Evolutionary conservation across 768 basidiomycete species (phyloP).

Genomic region (Hydnum rufescens): DNA sequence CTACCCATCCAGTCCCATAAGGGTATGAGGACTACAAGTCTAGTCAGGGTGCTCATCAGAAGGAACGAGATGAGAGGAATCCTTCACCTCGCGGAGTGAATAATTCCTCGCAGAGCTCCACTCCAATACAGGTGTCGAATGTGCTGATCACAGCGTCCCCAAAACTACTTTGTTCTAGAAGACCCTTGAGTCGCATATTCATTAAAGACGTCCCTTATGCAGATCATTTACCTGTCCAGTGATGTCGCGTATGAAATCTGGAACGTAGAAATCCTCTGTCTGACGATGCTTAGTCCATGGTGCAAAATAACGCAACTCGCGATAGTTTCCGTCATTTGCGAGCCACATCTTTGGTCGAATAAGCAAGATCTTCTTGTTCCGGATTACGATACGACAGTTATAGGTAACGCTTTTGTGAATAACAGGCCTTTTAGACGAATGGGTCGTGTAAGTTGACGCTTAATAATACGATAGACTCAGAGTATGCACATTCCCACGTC

Average conservation of each 20-base stretch:
- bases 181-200: no score
- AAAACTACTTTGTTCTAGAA: conserved; percentile 41
- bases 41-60: background rate
- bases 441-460: background rate
- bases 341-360: conserved; percentile 99
- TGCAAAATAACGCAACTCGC: conserved; percentile 71
- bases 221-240: conserved; percentile 55
- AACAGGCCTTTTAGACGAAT: conserved; percentile 48
- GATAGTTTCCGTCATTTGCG: conserved; percentile 96
- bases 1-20: conserved; percentile 98
- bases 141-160: conserved; percentile 93
- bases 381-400: conserved; percentile 83
- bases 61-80: background rate
- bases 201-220: background rate
- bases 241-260: conserved; percentile 68
- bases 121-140: conserved; percentile 84
- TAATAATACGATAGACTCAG: background rate
- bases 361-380: conserved; percentile 69
- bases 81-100: conserved; percentile 86
- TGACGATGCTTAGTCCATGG: conserved; percentile 84
- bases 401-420: conserved; percentile 96
- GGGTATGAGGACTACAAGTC: conserved; percentile 64
- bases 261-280: conserved; percentile 82
- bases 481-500: conserved; percentile 81
- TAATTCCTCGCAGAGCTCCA: conserved; percentile 92